Conservation (phyloP, 2,329 filamentous ascomycete species). For the Sordariomycetes sp. region DNA sequence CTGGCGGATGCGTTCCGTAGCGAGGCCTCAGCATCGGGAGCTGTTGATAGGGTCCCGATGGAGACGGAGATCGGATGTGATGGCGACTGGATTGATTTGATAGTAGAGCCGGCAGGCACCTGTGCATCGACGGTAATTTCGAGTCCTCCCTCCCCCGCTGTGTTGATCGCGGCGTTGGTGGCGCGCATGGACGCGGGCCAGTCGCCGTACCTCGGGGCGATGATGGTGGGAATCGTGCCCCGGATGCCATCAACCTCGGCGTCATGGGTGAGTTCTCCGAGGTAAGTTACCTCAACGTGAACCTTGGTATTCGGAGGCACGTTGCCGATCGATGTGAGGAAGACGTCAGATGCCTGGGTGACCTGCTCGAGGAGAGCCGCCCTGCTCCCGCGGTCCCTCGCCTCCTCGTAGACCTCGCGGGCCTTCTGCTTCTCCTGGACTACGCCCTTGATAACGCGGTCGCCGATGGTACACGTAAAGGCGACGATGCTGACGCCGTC, state of each 20-base stretch:
- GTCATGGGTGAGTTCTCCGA: slow-evolving; percentile 64
- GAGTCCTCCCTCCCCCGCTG: slow-evolving; percentile 1
- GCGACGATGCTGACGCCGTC: slow-evolving; percentile 60
- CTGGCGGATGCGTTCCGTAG: slow-evolving; percentile 53
- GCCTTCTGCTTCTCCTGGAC: slow-evolving; percentile 58
- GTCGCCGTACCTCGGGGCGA: slow-evolving; percentile 56
- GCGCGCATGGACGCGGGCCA: slow-evolving; percentile 25
- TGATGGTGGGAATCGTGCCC: slow-evolving; percentile 56
- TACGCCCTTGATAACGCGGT: slow-evolving; percentile 48
- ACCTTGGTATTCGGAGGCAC: slow-evolving; percentile 47
- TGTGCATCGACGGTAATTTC: slow-evolving; percentile 23
- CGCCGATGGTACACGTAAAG: slow-evolving; percentile 54
- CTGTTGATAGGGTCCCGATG: slow-evolving; percentile 45
- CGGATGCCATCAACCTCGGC: slow-evolving; percentile 55
- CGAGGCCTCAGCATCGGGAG: slow-evolving; percentile 32
- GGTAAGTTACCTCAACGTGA: slow-evolving; percentile 51
- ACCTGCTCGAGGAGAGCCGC: slow-evolving; percentile 58
- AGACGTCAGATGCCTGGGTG: slow-evolving; percentile 50
- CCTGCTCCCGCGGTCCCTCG: slow-evolving; percentile 45
- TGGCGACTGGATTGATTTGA: slow-evolving; percentile 54
- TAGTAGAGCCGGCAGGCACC: slow-evolving; percentile 41
- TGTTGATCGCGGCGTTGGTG: slow-evolving; percentile 1
- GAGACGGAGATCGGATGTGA: slow-evolving; percentile 57
- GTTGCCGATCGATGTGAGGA: slow-evolving; percentile 58
- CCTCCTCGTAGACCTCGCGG: slow-evolving; percentile 45